These are phyloP conservation scores for Aspergillus sp. DNA, from an alignment of 2,329 filamentous ascomycete genomes.

Conservation along the genomic window DNA sequence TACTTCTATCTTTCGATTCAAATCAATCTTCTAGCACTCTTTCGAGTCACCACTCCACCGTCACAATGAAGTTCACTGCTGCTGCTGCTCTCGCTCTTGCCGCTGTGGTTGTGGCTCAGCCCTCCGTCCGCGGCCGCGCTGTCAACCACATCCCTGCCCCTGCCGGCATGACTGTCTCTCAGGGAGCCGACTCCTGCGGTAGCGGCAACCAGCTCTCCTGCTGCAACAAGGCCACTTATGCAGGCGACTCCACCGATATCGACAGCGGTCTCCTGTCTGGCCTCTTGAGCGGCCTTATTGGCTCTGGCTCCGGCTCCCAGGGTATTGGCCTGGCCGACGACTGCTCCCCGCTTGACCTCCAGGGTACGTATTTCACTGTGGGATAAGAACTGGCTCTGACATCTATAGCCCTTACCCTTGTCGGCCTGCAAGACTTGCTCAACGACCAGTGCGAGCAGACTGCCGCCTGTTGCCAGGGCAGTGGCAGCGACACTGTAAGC, in stretches of 20 bases:
- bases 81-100: conserved; percentile 33
- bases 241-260: conserved; percentile 35
- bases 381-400: no score
- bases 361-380: conserved; percentile 14
- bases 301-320: conserved; percentile 32
- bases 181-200: conserved; percentile 38
- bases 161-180: conserved; percentile 32
- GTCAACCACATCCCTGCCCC: conserved; percentile 26
- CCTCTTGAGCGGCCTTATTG: conserved; percentile 34
- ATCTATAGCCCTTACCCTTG: conserved; percentile 29
- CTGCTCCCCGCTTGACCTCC: conserved; percentile 41
- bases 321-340: conserved; percentile 40
- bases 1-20: background rate
- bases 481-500: conserved; percentile 31
- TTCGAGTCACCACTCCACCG: background rate
- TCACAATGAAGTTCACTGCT: conserved; percentile 37
- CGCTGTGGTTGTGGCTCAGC: conserved; percentile 5
- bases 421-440: conserved; percentile 32
- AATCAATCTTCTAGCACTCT: background rate
- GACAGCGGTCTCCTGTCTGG: conserved; percentile 33
- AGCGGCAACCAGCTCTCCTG: conserved; percentile 39
- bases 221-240: conserved; percentile 41
- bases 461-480: conserved; percentile 40
- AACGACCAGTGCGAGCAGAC: conserved; percentile 43
- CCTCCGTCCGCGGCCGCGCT: conserved; percentile 20